Evolutionary conservation across 306 rosid genomes (phyloP).

Genomic region (Clitoria ternatea): DNA sequence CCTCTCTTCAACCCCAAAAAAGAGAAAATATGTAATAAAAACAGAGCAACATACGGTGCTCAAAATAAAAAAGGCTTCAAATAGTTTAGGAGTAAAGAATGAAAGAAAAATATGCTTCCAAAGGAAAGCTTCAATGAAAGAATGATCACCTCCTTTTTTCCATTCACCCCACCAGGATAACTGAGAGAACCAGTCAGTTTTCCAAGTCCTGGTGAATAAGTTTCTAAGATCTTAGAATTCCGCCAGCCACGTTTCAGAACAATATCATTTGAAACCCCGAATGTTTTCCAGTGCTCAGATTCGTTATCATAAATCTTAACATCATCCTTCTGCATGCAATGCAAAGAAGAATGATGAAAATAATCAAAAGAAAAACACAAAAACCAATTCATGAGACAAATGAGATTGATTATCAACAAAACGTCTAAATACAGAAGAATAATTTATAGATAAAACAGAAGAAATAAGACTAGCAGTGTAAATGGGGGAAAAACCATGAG

Average conservation of each 20-base stretch:
- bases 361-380: slow-evolving; percentile 21
- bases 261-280: slow-evolving; percentile 50
- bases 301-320: slow-evolving; percentile 54
- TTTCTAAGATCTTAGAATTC: slow-evolving; percentile 60
- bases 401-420: slow-evolving; percentile 4
- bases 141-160: slow-evolving; percentile 60
- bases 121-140: slow-evolving; percentile 12
- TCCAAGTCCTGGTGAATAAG: slow-evolving; percentile 72
- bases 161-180: slow-evolving; percentile 48
- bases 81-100: background rate
- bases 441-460: slow-evolving; percentile 6
- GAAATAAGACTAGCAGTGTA: slow-evolving; percentile 2
- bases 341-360: slow-evolving; percentile 26
- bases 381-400: slow-evolving; percentile 13
- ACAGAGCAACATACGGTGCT: slow-evolving; percentile 9
- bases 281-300: slow-evolving; percentile 53
- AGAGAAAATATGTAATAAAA: background rate
- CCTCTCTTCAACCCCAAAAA: background rate
- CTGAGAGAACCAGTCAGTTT: slow-evolving; percentile 71
- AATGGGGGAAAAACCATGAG: background rate
- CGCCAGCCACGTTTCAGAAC: slow-evolving; percentile 57
- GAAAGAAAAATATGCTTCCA: background rate
- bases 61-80: background rate
- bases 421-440: background rate
- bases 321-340: slow-evolving; percentile 86